Base-by-base conservation (phyloP, 306 rosid species). In the Castanea crenata region DNA sequence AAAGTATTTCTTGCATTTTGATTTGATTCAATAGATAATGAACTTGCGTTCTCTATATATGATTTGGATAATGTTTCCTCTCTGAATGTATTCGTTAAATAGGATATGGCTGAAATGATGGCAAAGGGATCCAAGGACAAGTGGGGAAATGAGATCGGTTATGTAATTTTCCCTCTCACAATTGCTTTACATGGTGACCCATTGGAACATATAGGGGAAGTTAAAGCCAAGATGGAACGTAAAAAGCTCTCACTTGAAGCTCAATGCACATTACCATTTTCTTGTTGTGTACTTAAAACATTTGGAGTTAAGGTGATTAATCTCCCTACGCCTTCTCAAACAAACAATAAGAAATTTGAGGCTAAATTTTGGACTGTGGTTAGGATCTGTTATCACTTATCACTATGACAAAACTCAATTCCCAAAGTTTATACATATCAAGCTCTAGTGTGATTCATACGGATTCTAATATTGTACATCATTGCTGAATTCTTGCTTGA, bases 71-170 rank as follows among this genome's bases (percentile, higher is more conserved):
- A 41, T 41, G 12, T 8, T 41, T 41, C 46, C 46, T 8, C 46
- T 41, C 12, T 41, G 3, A 41, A 41, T n/a, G 12, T 59, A 25
- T 27, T 23, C 7, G 16, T 27, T 25, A 54, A 61, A 69, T 78
- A 90, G 97, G 89, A 78, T 55, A 6, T 92, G 38, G 90, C 93
- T 20, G 91, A 90, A 79, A 83, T 86, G 93, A 86, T 90, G 91
- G 85, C 83, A 3, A 84, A 89, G 83, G 85, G 84, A 34, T 86
- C 93, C 29, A 90, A 86, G 83, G 73, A 69, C 19, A 85, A 58
- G 78, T 92, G 93, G 93, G 97, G 92, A 27, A 92, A 92, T 74
- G 13, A 29, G 58, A 34, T 90, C 20, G 97, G 93, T 21, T 85
- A 85, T 55, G 7, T 85, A 11, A 51, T 89, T 13, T 76, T 86